Evolutionary conservation across 495 filamentous ascomycete genomes (phyloP).

Genomic region (Penicillium ucsense): DNA sequence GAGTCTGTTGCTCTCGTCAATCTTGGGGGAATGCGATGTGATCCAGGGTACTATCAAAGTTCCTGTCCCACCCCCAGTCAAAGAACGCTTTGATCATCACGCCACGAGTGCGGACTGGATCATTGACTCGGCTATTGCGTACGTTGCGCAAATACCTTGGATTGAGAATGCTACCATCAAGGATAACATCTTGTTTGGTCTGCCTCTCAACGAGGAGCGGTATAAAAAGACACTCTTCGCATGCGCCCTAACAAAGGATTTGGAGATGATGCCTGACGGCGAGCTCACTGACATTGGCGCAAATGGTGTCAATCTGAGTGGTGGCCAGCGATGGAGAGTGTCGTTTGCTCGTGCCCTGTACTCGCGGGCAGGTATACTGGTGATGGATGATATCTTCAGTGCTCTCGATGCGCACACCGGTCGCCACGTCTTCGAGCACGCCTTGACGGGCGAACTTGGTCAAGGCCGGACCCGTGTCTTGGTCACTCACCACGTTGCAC

Average conservation of each 20-base stretch:
- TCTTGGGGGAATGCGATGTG: conserved; percentile 51
- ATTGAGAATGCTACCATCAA: conserved; percentile 74
- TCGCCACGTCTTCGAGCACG: conserved; percentile 64
- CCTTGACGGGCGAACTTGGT: conserved; percentile 59
- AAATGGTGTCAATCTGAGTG: conserved; percentile 76
- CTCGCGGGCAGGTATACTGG: conserved; percentile 65
- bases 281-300: conserved; percentile 72
- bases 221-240: conserved; percentile 57
- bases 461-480: conserved; percentile 65
- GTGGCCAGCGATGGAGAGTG: conserved; percentile 75
- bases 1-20: conserved; percentile 49
- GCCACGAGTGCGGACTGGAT: conserved; percentile 21
- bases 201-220: conserved; percentile 53
- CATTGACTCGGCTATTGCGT: conserved; percentile 57
- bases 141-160: conserved; percentile 77
- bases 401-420: conserved; percentile 62
- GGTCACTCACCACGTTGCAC: conserved; percentile 72
- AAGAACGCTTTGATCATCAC: conserved; percentile 17
- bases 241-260: conserved; percentile 64
- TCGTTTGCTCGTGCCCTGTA: conserved; percentile 73
- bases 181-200: conserved; percentile 64
- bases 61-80: conserved; percentile 19
- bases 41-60: conserved; percentile 38
- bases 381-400: conserved; percentile 82
- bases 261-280: conserved; percentile 63